phyloP scores from a whole-genome alignment of 2,329 filamentous ascomycete genomes.

The Xylariaceae sp. region DNA sequence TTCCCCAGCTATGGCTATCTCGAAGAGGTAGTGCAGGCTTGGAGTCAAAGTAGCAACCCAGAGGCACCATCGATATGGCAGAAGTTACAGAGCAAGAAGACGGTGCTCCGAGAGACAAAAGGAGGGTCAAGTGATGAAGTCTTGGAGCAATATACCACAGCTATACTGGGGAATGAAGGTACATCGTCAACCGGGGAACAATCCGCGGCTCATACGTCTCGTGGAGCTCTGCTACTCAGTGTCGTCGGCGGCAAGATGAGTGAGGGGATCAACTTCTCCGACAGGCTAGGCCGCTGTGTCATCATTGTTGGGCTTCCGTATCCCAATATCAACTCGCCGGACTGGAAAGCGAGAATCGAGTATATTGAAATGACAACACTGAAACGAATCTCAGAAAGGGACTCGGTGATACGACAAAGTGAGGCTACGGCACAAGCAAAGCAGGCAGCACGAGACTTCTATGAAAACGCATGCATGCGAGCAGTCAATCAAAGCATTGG shows the following conservation, averaged over 20 bases:
- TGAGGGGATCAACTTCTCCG: constrained; percentile 97
- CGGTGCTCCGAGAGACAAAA: constrained; percentile 57
- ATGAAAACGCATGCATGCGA: constrained; percentile 94
- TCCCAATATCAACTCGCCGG: constrained; percentile 80
- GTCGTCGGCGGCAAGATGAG: constrained; percentile 94
- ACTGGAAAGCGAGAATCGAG: constrained; percentile 89
- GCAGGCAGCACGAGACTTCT: constrained; percentile 69
- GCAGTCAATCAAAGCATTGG: constrained; percentile 97
- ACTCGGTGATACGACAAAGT: constrained; percentile 14
- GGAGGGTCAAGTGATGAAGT: constrained; percentile 62
- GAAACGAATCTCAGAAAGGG: constrained; percentile 31
- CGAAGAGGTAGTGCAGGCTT: constrained; percentile 63
- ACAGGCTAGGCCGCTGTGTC: constrained; percentile 82
- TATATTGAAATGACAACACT: constrained; percentile 68
- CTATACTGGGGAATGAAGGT: constrained; percentile 50
- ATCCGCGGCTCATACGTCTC: not conserved
- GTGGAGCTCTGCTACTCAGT: constrained; percentile 77
- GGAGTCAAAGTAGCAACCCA: constrained; percentile 45
- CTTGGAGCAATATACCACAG: constrained; percentile 66
- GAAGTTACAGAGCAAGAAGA: constrained; percentile 54
- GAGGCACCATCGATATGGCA: constrained; percentile 51
- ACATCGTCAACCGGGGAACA: constrained; percentile 19
- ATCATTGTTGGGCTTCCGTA: constrained; percentile 91
- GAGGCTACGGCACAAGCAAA: constrained; percentile 41
- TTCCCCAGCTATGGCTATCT: constrained; percentile 95